These are phyloP conservation scores for Aspergillus spinulosporus DNA, from an alignment of 2,329 filamentous ascomycete genomes.

Conservation along the genomic window DNA sequence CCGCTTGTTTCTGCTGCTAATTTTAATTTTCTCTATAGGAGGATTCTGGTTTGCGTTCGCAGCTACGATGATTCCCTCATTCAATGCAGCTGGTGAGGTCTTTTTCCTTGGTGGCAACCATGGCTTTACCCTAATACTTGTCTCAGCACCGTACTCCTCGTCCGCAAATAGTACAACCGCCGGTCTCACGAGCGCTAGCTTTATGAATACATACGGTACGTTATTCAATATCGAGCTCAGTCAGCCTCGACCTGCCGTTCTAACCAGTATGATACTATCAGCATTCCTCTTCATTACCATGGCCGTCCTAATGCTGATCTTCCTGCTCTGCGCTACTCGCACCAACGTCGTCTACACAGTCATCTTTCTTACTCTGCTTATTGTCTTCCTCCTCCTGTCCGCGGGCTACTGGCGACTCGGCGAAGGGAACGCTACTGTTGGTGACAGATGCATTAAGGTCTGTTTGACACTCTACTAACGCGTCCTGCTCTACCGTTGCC, in stretches of 20 bases:
- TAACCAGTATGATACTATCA: not conserved
- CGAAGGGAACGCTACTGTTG: slow-evolving; percentile 29
- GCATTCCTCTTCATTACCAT: slow-evolving; percentile 66
- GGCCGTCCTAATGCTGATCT: slow-evolving; percentile 66
- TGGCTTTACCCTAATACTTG: not conserved
- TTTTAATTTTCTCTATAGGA: slow-evolving; percentile 21
- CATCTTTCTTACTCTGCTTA: slow-evolving; percentile 65
- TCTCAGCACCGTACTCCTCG: slow-evolving; percentile 29
- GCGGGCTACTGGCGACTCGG: slow-evolving; percentile 62
- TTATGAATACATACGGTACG: slow-evolving; percentile 29
- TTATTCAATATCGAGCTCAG: not conserved
- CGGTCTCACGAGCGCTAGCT: slow-evolving; percentile 24
- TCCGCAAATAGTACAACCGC: slow-evolving; percentile 27
- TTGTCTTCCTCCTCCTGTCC: slow-evolving; percentile 61
- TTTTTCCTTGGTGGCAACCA: slow-evolving; percentile 28
- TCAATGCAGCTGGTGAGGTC: slow-evolving; percentile 49
- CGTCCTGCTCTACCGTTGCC: not conserved
- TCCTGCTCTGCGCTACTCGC: slow-evolving; percentile 67
- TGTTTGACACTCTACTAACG: not conserved
- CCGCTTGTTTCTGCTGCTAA: not conserved
- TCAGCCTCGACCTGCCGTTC: not conserved
- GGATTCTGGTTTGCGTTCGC: slow-evolving; percentile 60
- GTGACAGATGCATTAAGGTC: slow-evolving; percentile 3
- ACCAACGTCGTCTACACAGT: slow-evolving; percentile 70
- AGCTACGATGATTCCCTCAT: slow-evolving; percentile 56